Evolutionary conservation across 352 stramenopile species (phyloP).

Genomic region (Discostella stelligera): DNA sequence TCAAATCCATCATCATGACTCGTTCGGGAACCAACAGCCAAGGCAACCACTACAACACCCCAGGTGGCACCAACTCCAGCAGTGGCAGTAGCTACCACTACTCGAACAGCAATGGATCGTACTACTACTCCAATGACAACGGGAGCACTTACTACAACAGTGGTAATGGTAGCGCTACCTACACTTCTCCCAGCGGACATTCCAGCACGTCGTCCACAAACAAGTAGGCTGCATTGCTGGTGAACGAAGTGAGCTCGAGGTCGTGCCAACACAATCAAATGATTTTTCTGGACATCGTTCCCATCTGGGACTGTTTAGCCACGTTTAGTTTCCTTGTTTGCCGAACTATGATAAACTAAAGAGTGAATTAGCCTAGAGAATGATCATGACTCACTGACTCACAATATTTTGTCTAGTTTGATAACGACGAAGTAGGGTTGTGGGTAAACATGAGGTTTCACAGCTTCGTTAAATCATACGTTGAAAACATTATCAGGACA

Average conservation of each 20-base stretch:
- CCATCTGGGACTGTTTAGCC: background rate
- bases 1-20: conserved; percentile 26
- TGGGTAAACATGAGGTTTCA: no score
- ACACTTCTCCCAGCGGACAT: conserved; percentile 64
- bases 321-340: background rate
- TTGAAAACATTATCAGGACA: no score
- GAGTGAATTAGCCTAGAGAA: background rate
- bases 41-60: conserved; percentile 82
- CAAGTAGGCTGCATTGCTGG: no score
- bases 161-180: conserved; percentile 61
- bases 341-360: background rate
- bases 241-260: no score
- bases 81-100: conserved; percentile 74
- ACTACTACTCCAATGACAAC: conserved; percentile 72
- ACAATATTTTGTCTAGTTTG: no score
- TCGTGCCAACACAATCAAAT: background rate
- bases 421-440: no score
- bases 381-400: background rate
- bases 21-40: conserved; percentile 74
- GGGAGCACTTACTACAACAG: conserved; percentile 81
- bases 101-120: conserved; percentile 49
- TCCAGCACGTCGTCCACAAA: conserved; percentile 41
- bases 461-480: no score
- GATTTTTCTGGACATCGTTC: background rate
- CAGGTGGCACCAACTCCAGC: conserved; percentile 77